These are phyloP conservation scores for Silene vulgaris DNA, from an alignment of 179 eudicot species.

Conservation along the genomic window DNA sequence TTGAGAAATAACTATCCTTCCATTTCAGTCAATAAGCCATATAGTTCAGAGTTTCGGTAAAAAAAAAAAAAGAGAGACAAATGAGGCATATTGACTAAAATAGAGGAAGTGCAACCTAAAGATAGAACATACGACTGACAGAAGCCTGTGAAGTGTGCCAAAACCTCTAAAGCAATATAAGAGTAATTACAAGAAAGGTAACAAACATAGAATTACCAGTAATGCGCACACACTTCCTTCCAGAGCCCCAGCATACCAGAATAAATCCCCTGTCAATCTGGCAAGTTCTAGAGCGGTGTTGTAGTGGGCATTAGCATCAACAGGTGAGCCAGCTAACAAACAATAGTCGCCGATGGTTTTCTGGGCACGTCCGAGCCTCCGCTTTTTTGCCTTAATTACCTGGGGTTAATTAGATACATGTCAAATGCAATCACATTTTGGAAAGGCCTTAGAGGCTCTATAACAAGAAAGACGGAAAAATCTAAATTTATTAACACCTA, in stretches of 20 bases:
- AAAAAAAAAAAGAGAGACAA: not conserved
- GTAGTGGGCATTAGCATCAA: constrained; percentile 96
- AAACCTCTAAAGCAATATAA: not conserved
- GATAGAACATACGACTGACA: not conserved
- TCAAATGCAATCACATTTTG: constrained; percentile 21
- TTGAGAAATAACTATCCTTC: no score
- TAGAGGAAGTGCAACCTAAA: not conserved
- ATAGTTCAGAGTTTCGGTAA: not conserved
- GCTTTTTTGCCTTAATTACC: constrained; percentile 91
- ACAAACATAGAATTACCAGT: constrained; percentile 50
- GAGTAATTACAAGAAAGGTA: not conserved
- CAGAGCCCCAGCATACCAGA: constrained; percentile 97
- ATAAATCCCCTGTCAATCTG: constrained; percentile 81
- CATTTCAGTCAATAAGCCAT: no score
- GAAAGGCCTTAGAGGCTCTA: constrained; percentile 15
- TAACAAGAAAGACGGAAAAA: constrained; percentile 17
- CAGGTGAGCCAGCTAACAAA: constrained; percentile 92
- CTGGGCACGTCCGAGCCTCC: constrained; percentile 94
- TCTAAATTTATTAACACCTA: constrained; percentile 66
- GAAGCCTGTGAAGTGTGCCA: no score
- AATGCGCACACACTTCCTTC: constrained; percentile 97
- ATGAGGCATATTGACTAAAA: not conserved
- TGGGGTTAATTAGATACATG: constrained; percentile 27
- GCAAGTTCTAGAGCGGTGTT: constrained; percentile 87
- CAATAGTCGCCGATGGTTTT: constrained; percentile 95